Percentiles rank a stretch among this genome's conserved stretches.
Conservation (phyloP, 2,329 filamentous ascomycete species). For the Cladosporium sp. region DNA sequence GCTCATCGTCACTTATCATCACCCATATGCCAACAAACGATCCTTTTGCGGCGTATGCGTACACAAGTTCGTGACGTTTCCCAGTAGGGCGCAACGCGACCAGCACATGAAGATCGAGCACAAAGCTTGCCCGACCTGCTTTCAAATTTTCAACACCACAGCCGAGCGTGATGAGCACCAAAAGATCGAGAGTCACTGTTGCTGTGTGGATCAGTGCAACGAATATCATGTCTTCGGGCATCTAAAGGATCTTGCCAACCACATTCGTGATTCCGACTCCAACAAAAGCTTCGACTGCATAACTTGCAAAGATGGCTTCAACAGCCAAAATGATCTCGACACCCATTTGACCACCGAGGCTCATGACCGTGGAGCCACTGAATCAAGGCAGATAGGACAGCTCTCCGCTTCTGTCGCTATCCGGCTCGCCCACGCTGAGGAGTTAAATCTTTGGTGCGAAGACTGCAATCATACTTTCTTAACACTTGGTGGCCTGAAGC, state of each 20-base stretch:
- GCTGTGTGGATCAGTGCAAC: conserved; percentile 13
- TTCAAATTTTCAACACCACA: conserved; percentile 5
- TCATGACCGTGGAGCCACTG: conserved; percentile 3
- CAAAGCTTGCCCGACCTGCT: conserved; percentile 14
- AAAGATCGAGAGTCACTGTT: conserved; percentile 11
- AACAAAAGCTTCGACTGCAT: conserved; percentile 6
- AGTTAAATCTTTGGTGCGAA: conserved; percentile 14
- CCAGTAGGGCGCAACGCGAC: background rate
- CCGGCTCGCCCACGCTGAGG: conserved; percentile 4
- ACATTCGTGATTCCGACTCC: background rate
- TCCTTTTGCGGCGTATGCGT: background rate
- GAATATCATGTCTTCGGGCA: background rate
- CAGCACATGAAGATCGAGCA: background rate
- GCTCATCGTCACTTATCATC: background rate
- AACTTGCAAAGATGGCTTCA: background rate
- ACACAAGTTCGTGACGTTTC: background rate
- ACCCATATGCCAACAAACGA: background rate
- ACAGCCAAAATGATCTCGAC: conserved; percentile 10
- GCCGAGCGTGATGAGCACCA: conserved; percentile 10
- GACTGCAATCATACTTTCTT: conserved; percentile 13
- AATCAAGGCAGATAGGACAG: background rate
- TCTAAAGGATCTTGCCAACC: conserved; percentile 3
- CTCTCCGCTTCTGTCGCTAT: background rate
- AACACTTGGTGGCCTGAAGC: background rate
- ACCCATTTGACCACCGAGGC: conserved; percentile 10